Base-by-base conservation (phyloP, 495 filamentous ascomycete species). In the Penicillium paradoxum region DNA sequence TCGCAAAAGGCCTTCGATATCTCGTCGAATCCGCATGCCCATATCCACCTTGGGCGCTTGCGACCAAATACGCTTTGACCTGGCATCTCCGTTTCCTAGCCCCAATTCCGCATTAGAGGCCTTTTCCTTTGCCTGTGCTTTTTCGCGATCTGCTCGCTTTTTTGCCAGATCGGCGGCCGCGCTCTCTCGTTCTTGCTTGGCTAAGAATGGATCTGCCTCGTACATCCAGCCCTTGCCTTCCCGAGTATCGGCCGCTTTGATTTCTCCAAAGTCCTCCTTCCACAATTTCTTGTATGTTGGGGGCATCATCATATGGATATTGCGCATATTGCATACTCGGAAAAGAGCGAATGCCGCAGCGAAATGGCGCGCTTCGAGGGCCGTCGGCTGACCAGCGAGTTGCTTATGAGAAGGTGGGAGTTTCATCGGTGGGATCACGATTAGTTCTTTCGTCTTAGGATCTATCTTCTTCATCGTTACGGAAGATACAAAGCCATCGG, bases 241-340 rank as follows among this genome's bases (percentile, higher is more conserved):
- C 56, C 80, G 84, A 11, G 86, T 73, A 60, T 95, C 91, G 50
- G 83, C 77, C 53, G 78, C 78, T 68, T 95, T 97, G 53, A 96
- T 67, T 3, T 81, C 79, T 40, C 85, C 79, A 60, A 97, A 95
- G 46, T 87, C 82, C 9, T 81, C 81, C 69, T 92, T 92, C 93
- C 93, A 98, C 25, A 96, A 71, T 55, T 85, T 81, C 57, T 80
- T 83, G 61, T 96, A 95, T 49, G 82, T 84, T 1, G 95, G 93
- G n/a, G 93, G 93, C 53, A 98, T 73, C 76, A 88, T 90, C 77
- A 95, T 90, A 60, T 96, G 89, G 34, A 96, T 78, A 56, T 96
- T 98, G 58, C 86, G 87, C 88, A 92, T 95, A 62, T 85, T 96
- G 70, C 87, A 90, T 1, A 97, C 88, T 33, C 93, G 83, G 66